Evolutionary conservation across 2,329 filamentous ascomycete species (phyloP).

Genomic region (Chrysosporium queenslandicum): DNA sequence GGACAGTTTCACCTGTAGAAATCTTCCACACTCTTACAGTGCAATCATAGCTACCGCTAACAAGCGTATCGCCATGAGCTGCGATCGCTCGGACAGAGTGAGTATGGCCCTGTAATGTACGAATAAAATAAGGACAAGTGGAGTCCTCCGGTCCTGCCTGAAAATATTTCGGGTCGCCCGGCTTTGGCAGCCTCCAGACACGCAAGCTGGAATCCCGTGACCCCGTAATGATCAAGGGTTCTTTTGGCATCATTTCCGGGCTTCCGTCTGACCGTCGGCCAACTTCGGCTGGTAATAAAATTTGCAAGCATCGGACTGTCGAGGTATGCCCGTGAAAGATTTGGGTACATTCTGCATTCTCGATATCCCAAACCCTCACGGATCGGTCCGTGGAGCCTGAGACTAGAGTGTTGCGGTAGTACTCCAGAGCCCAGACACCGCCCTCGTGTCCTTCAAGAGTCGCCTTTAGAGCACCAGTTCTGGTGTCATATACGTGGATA

Average conservation of each 20-base stretch:
- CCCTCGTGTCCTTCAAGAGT: conserved; percentile 90
- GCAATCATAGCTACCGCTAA: conserved; percentile 93
- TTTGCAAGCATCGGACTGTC: conserved; percentile 90
- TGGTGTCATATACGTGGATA: conserved; percentile 96
- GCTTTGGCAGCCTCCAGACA: conserved; percentile 85
- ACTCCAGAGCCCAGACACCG: conserved; percentile 94
- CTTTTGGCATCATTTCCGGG: conserved; percentile 79
- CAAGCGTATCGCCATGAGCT: conserved; percentile 86
- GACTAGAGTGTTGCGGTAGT: conserved; percentile 87
- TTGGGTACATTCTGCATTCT: conserved; percentile 82
- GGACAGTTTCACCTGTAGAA: conserved; percentile 79
- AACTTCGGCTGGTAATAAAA: conserved; percentile 74
- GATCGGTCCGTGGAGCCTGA: conserved; percentile 94
- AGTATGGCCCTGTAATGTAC: conserved; percentile 72
- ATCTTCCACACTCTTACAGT: conserved; percentile 96
- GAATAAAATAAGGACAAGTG: conserved; percentile 91
- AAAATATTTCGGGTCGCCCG: conserved; percentile 65
- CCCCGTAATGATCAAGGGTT: conserved; percentile 92
- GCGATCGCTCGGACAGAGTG: conserved; percentile 95
- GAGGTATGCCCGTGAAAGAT: conserved; percentile 97
- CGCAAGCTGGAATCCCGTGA: conserved; percentile 88
- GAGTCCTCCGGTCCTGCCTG: conserved; percentile 62
- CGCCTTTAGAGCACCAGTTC: conserved; percentile 74
- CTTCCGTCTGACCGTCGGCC: conserved; percentile 61
- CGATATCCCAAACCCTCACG: conserved; percentile 99